Evolutionary conservation across 331 rosid genomes (phyloP).

Genomic region (Rhamnella rubrinervis): DNA sequence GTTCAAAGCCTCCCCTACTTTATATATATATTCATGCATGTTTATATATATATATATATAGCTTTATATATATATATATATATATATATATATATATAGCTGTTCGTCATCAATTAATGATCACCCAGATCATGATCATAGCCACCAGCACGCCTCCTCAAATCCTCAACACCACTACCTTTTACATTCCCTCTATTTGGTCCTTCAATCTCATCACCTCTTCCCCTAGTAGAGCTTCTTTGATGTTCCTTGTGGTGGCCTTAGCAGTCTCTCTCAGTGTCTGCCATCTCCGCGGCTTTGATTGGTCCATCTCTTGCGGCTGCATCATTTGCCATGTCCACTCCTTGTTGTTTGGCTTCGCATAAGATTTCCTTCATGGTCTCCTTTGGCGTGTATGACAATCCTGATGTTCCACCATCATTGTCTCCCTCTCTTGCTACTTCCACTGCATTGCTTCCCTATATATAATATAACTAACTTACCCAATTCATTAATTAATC

Average conservation of each 20-base stretch:
- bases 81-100: too few relatives aligned
- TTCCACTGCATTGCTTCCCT: constrained; percentile 31
- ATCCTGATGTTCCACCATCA: background rate
- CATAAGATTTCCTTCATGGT: constrained; percentile 22
- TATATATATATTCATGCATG: too few relatives aligned
- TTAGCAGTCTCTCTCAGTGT: constrained; percentile 29
- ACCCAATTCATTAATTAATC: too few relatives aligned
- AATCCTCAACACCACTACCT: constrained; percentile 6
- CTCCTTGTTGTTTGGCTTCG: constrained; percentile 13
- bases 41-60: too few relatives aligned
- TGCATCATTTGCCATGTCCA: constrained; percentile 13
- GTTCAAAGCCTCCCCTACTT: too few relatives aligned
- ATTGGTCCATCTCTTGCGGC: constrained; percentile 25
- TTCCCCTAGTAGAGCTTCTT: background rate
- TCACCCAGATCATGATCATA: constrained; percentile 1
- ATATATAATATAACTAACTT: background rate
- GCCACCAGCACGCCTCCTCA: constrained; percentile 15
- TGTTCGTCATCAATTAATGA: too few relatives aligned
- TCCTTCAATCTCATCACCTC: background rate
- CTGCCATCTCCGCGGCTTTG: constrained; percentile 29
- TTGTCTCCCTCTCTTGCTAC: constrained; percentile 20
- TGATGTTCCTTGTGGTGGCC: constrained; percentile 17
- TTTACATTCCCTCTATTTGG: background rate
- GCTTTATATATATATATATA: too few relatives aligned
- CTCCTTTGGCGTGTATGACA: background rate